phyloP scores from a whole-genome alignment of 2,329 filamentous ascomycete genomes.

The Ceratocystis harringtonii region DNA sequence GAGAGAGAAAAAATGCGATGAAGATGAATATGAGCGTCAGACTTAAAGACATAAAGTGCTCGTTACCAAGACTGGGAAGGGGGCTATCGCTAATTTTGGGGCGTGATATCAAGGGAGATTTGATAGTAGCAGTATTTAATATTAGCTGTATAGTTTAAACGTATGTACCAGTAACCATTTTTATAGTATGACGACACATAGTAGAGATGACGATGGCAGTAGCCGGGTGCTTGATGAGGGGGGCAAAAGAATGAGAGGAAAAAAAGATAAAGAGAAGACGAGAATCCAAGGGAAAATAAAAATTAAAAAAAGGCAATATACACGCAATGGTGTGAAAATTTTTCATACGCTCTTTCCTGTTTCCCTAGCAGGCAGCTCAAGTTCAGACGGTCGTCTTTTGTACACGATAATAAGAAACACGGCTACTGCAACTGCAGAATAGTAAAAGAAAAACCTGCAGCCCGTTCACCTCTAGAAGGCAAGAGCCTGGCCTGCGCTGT shows the following conservation, averaged over 20 bases:
- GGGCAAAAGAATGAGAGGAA: background rate
- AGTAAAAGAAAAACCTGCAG: background rate
- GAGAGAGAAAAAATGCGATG: background rate
- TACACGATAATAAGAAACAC: too few relatives aligned
- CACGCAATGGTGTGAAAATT: background rate
- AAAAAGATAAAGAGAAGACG: background rate
- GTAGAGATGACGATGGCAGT: background rate
- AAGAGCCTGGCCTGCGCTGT: background rate
- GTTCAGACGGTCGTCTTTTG: too few relatives aligned
- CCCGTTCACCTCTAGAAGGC: background rate
- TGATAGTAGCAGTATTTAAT: background rate
- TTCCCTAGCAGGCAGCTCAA: background rate
- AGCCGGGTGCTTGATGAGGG: background rate
- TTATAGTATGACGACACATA: background rate
- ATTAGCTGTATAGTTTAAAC: background rate
- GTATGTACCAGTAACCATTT: background rate
- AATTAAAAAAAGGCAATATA: background rate
- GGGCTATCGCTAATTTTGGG: background rate
- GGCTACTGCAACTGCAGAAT: background rate
- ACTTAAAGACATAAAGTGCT: background rate
- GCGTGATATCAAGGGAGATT: background rate
- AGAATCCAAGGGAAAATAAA: background rate
- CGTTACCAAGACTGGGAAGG: background rate
- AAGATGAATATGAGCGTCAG: background rate
- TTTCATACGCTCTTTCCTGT: background rate